These are phyloP conservation scores for Sugiyamaella smithiae DNA, from an alignment of 805 yeast genomes.

Conservation along the genomic window DNA sequence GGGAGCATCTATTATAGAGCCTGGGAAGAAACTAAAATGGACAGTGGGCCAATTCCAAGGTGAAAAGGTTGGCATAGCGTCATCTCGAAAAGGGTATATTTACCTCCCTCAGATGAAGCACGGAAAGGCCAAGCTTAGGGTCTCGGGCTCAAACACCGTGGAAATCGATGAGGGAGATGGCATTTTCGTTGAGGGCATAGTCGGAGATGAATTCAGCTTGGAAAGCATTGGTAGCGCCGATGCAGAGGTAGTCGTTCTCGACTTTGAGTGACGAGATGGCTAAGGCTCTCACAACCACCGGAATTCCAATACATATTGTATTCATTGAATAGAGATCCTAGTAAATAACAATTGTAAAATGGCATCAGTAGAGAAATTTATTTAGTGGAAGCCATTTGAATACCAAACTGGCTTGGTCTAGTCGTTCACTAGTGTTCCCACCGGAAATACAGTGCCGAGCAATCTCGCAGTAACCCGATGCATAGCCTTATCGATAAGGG, in stretches of 20 bases:
- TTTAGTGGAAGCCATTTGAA: no score
- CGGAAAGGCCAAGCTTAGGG: background rate
- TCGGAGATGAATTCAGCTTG: background rate
- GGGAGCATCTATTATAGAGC: conserved; percentile 8
- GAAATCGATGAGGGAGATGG: conserved; percentile 5
- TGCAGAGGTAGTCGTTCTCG: conserved; percentile 5
- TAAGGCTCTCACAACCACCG: no score
- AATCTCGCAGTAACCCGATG: no score
- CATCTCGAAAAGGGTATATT: background rate
- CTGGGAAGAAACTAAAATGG: conserved; percentile 4
- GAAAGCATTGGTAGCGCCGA: conserved; percentile 1
- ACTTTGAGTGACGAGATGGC: no score
- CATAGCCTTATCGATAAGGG: no score
- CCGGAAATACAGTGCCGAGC: no score
- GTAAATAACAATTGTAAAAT: no score
- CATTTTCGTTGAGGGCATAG: background rate
- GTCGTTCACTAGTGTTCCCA: no score
- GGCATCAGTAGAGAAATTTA: no score
- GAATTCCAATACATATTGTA: no score
- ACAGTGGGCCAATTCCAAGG: background rate
- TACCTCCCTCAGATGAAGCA: background rate
- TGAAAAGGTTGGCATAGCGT: background rate
- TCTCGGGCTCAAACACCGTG: background rate
- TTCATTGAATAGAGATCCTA: no score
- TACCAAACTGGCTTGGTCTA: no score